Evolutionary conservation across 495 filamentous ascomycete species (phyloP), one percentile per base, ranked within the genome.

Genomic region (Daldinia decipiens): DNA sequence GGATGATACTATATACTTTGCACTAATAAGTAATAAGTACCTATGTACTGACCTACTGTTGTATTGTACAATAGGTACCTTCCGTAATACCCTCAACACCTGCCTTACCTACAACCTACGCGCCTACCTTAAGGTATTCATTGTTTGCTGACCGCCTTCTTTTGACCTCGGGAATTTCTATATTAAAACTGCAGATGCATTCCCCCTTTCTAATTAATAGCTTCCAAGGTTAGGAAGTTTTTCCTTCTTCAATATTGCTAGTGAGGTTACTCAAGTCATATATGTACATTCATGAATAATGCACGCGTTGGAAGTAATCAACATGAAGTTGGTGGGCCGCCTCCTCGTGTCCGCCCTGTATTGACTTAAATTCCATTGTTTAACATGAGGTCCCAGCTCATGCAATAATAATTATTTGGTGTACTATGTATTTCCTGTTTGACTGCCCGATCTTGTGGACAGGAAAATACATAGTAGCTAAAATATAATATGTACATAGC

Each of bases 71-170:
- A 2, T 27, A 27, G 26, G 26, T 51, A 26, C 45, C 15, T 51
- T 24, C 21, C 43, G 17, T 9, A 24, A 24, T 24, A 19, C 24
- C n/a, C 34, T 36, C 12, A 36, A 36, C 4, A 36, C 9, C 32
- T 12, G 32, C 34, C 34, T 36, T 12, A 13, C 3, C n/a, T n/a
- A n/a, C n/a, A n/a, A n/a, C n/a, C n/a, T n/a, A 36, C 34, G 32
- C 32, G 34, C 12, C 40, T 21, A 4, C 19, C 40, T 47, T 29
- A 27, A 19, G 15, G n/a, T 47, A 21, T 21, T 21, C 17, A 45
- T 47, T 24, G 36, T 62, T 47, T 34, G 19, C 54, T 60, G 64
- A 67, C 68, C 68, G 62, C 68, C 40, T 67, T 51, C 51, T 62
- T 32, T 32, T 54, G 11, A 65, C 32, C 58, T 51, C 45, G 34